Conservation (phyloP, 352 stramenopile species). For the Pythium aristosporum region DNA sequence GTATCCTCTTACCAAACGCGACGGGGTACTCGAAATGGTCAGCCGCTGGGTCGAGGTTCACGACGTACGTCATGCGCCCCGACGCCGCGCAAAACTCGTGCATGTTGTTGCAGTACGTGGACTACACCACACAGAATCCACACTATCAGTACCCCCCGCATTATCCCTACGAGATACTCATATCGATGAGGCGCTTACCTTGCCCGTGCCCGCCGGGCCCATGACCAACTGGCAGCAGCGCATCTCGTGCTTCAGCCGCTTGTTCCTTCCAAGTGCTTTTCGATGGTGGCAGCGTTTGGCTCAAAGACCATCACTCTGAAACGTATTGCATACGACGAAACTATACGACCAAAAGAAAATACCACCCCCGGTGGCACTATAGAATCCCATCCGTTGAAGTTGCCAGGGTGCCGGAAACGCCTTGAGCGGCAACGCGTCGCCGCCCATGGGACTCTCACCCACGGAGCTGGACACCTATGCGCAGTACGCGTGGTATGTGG, state of each 20-base stretch:
- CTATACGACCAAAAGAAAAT: background rate
- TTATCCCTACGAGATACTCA: background rate
- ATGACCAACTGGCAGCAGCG: slow-evolving; percentile 91
- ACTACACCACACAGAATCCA: slow-evolving; percentile 38
- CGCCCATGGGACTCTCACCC: slow-evolving; percentile 15
- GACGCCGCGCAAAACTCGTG: slow-evolving; percentile 89
- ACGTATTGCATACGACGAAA: slow-evolving; percentile 1
- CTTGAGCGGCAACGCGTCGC: slow-evolving; percentile 24
- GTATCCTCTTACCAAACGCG: slow-evolving; percentile 60
- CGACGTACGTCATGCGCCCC: slow-evolving; percentile 90
- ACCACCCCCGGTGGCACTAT: background rate
- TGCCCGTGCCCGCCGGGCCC: slow-evolving; percentile 89
- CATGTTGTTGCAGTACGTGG: slow-evolving; percentile 93
- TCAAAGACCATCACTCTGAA: slow-evolving; percentile 18
- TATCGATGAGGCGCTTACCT: slow-evolving; percentile 41
- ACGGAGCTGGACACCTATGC: slow-evolving; percentile 46
- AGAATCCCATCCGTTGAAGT: slow-evolving; percentile 19
- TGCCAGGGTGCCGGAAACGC: background rate
- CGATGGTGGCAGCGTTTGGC: slow-evolving; percentile 17
- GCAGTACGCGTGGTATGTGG: slow-evolving; percentile 46
- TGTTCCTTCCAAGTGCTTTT: slow-evolving; percentile 9
- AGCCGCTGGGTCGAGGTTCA: slow-evolving; percentile 97
- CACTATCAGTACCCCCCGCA: background rate
- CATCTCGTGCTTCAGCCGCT: slow-evolving; percentile 37
- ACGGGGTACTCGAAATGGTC: slow-evolving; percentile 90